These are phyloP conservation scores for Thraustochytrium striatum DNA, from an alignment of 352 stramenopile genomes.

Conservation along the genomic window DNA sequence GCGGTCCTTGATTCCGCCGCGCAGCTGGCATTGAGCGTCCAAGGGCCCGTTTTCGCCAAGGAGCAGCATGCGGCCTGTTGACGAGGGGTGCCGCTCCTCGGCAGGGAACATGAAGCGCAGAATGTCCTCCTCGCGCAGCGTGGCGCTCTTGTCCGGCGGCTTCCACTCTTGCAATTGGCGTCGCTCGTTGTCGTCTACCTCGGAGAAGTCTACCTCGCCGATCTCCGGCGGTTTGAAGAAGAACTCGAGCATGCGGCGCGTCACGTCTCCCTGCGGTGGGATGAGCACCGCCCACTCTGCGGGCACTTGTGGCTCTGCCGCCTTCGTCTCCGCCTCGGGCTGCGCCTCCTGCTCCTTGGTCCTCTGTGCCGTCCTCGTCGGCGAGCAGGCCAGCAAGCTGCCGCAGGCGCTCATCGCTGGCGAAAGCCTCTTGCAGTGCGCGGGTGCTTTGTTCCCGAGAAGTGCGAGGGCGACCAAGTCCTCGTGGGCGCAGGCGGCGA, in stretches of 20 bases:
- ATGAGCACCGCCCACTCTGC: neutral
- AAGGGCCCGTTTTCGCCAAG: conserved; percentile 33
- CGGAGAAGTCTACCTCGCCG: neutral
- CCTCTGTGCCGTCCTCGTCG: neutral
- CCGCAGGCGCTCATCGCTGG: no score
- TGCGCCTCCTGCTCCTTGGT: neutral
- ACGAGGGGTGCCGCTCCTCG: conserved; percentile 35
- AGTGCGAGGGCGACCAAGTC: neutral
- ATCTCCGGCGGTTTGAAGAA: conserved; percentile 20
- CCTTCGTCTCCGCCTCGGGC: neutral
- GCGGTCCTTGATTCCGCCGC: conserved; percentile 56
- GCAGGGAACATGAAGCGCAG: conserved; percentile 35
- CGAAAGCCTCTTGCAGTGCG: neutral
- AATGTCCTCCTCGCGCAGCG: neutral
- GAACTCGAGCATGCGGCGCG: neutral
- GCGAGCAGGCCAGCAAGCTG: neutral
- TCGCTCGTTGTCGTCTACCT: neutral
- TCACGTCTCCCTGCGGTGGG: neutral
- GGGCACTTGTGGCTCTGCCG: neutral
- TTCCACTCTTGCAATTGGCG: neutral
- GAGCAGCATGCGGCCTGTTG: conserved; percentile 34
- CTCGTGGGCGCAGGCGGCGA: neutral
- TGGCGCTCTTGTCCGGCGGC: neutral
- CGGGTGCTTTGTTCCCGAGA: no score
- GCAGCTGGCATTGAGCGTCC: neutral